phyloP scores from a whole-genome alignment of 257 asterid species.

The Mentha longifolia region DNA sequence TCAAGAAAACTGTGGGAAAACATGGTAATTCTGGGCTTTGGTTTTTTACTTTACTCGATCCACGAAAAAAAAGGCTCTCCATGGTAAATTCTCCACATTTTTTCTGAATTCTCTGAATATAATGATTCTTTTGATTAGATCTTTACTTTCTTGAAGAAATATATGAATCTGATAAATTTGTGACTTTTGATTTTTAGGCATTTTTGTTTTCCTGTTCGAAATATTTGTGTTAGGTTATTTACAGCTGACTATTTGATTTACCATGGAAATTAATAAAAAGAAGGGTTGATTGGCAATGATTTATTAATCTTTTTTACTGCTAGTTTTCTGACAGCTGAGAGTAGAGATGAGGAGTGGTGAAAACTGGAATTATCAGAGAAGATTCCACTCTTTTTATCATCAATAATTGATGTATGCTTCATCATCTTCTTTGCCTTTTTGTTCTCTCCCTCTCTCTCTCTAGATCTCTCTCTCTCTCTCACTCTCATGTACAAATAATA shows the following conservation, averaged over 20 bases:
- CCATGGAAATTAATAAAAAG: not conserved
- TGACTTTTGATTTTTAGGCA: not conserved
- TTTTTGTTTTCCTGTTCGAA: not conserved
- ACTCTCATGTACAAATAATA: conserved; percentile 2
- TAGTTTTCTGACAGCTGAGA: not conserved
- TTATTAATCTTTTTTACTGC: conserved; percentile 15
- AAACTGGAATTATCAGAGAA: conserved; percentile 46
- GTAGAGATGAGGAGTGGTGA: conserved; percentile 31
- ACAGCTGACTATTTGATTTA: too few species aligned
- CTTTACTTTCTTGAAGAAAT: too few species aligned
- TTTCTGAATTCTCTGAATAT: too few species aligned
- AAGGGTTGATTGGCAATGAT: not conserved
- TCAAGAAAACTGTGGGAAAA: conserved; percentile 72
- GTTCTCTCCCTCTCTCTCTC: conserved; percentile 30
- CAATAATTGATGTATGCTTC: conserved; percentile 41
- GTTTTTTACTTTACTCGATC: not conserved
- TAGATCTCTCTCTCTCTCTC: conserved; percentile 31
- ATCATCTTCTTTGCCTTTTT: conserved; percentile 47
- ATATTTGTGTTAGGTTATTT: too few species aligned
- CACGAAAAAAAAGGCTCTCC: not conserved
- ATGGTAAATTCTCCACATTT: conserved; percentile 23
- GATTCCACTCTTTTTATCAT: conserved; percentile 52
- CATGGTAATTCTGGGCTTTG: conserved; percentile 52
- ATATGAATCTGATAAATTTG: too few species aligned
- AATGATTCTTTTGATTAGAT: too few species aligned